phyloP scores from a whole-genome alignment of 2,329 filamentous ascomycete species.

The Exophiala sp. region DNA sequence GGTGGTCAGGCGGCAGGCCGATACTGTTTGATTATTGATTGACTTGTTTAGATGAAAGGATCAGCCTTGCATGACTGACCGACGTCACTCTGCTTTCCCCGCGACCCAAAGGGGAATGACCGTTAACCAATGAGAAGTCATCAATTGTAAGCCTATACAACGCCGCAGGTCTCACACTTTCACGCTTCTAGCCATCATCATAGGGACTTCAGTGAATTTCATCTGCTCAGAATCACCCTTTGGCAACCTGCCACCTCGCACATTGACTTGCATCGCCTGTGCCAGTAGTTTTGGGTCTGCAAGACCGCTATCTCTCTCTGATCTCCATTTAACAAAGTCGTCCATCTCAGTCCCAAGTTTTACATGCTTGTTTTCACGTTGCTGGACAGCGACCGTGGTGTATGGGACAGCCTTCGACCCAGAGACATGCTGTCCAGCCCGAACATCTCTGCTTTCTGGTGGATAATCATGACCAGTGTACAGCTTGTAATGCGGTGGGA shows the following conservation, averaged over 20 bases:
- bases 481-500: slow-evolving; percentile 47
- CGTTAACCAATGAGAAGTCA: no score
- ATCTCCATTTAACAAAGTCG: slow-evolving; percentile 34
- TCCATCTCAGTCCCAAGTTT: slow-evolving; percentile 28
- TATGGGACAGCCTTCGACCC: slow-evolving; percentile 28
- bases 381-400: slow-evolving; percentile 37
- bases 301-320: slow-evolving; percentile 33
- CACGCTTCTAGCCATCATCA: not conserved
- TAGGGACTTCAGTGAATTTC: not conserved
- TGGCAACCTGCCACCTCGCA: slow-evolving; percentile 38
- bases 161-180: not conserved
- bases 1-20: no score
- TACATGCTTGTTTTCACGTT: slow-evolving; percentile 35
- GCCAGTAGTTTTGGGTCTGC: slow-evolving; percentile 36
- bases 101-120: no score
- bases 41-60: no score
- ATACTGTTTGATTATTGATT: no score
- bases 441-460: slow-evolving; percentile 35
- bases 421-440: slow-evolving; percentile 24
- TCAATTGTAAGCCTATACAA: no score
- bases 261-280: slow-evolving; percentile 40
- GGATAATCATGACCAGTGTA: slow-evolving; percentile 56
- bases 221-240: not conserved
- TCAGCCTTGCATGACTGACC: no score
- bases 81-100: no score